These are phyloP conservation scores for Entelexis paramagnoliae DNA, from an alignment of 1,139 yeast genomes.

Conservation along the genomic window DNA sequence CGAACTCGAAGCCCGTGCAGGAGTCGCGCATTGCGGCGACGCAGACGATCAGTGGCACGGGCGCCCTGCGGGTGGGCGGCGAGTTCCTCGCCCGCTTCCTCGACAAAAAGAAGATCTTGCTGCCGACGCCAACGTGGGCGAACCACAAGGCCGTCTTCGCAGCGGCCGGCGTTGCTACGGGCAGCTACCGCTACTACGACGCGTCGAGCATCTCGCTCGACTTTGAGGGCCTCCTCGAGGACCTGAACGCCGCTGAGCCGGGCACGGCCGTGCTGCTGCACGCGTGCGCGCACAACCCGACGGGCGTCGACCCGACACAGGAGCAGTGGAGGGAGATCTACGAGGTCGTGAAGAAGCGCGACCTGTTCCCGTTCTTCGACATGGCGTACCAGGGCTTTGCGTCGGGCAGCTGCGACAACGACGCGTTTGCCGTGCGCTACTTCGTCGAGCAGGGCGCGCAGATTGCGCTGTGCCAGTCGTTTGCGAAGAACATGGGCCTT, in stretches of 20 bases:
- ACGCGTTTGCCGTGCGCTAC: constrained; percentile 42
- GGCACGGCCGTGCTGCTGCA: constrained; percentile 59
- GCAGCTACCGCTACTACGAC: constrained; percentile 59
- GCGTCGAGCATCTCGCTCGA: constrained; percentile 51
- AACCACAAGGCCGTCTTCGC: constrained; percentile 48
- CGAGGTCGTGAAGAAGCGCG: constrained; percentile 45
- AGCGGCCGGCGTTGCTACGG: constrained; percentile 41
- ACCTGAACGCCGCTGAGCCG: constrained; percentile 58
- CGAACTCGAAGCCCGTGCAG: constrained; percentile 32
- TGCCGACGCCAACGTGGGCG: constrained; percentile 71
- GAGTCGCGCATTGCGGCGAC: constrained; percentile 47
- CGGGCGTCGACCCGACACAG: constrained; percentile 77
- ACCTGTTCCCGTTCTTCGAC: constrained; percentile 68
- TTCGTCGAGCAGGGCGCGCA: constrained; percentile 39
- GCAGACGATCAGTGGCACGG: constrained; percentile 65
- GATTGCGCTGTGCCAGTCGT: constrained; percentile 72
- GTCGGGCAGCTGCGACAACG: constrained; percentile 51
- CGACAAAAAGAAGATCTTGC: constrained; percentile 41
- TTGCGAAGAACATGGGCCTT: constrained; percentile 94
- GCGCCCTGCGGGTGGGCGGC: constrained; percentile 61
- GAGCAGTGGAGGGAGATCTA: constrained; percentile 73
- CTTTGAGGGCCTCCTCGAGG: constrained; percentile 53
- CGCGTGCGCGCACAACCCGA: constrained; percentile 95
- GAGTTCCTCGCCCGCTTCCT: constrained; percentile 47
- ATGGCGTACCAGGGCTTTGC: constrained; percentile 94